Conservation (phyloP, 192 early-diverging fungal genomes). For the Kickxella alabastrina region DNA sequence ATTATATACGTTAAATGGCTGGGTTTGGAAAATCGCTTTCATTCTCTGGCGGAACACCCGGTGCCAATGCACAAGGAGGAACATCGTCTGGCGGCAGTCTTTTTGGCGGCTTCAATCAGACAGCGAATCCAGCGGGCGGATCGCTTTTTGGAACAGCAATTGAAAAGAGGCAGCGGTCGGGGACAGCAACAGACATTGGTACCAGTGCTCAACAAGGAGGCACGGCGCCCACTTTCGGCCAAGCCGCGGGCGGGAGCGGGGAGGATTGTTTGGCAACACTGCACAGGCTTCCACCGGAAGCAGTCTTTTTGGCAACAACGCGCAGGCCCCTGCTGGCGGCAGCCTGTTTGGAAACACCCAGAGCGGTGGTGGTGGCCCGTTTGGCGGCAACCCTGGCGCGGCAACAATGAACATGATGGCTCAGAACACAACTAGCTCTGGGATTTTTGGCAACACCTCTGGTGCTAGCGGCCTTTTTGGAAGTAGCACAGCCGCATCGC, state of each 20-base stretch:
- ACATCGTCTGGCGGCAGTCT: slow-evolving; percentile 12
- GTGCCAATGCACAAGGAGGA: neutral
- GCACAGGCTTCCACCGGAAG: slow-evolving; percentile 4
- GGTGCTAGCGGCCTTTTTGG: slow-evolving; percentile 17
- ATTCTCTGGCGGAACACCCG: slow-evolving; percentile 30
- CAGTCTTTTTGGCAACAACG: slow-evolving; percentile 20
- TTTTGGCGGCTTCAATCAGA: slow-evolving; percentile 29
- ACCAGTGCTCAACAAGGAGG: neutral
- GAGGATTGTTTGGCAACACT: slow-evolving; percentile 17
- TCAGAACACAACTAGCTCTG: neutral
- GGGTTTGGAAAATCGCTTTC: slow-evolving; percentile 41
- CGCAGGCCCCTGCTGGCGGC: neutral
- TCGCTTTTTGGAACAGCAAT: slow-evolving; percentile 28
- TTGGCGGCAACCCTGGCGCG: neutral
- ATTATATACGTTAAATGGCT: no score
- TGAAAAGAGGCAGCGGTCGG: slow-evolving; percentile 41
- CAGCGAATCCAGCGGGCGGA: slow-evolving; percentile 4
- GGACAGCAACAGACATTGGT: slow-evolving; percentile 16
- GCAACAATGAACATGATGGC: neutral
- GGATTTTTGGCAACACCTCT: neutral
- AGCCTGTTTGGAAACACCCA: slow-evolving; percentile 2
- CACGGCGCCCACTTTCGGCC: slow-evolving; percentile 2
- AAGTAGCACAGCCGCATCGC: neutral
- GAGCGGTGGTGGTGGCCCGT: neutral
- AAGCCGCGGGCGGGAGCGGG: slow-evolving; percentile 1